Conservation (phyloP, 2,329 filamentous ascomycete genomes). For the Neocucurbitaria cava region DNA sequence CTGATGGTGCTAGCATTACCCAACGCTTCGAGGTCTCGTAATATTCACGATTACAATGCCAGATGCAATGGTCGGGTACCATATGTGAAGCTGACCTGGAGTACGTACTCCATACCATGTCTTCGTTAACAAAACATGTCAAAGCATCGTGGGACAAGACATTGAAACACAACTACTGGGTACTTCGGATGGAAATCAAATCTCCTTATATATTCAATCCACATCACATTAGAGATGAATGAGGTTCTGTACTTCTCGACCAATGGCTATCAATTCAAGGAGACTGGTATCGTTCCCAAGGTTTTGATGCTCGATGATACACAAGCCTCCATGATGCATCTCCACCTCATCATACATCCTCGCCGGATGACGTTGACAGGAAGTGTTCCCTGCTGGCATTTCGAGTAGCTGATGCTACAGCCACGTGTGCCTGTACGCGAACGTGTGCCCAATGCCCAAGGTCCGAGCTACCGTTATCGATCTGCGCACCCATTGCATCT, state of each 20-base stretch:
- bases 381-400: not conserved
- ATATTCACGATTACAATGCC: not conserved
- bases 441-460: constrained; percentile 22
- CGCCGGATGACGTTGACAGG: not conserved
- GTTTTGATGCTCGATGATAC: not conserved
- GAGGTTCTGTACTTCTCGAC: not conserved
- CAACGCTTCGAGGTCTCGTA: not conserved
- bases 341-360: not conserved
- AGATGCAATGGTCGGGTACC: not conserved
- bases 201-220: not conserved
- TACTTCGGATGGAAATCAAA: not conserved
- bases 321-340: not conserved
- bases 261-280: not conserved
- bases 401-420: not conserved
- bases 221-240: not conserved
- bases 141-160: not conserved
- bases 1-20: not conserved
- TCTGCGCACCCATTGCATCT: not conserved
- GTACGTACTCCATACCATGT: no score
- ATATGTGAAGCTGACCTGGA: not conserved
- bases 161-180: not conserved
- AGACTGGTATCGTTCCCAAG: not conserved
- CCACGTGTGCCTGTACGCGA: constrained; percentile 1
- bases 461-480: constrained; percentile 11
- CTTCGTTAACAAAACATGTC: not conserved